A percentile compares a stretch with the other conserved stretches of the same genome.
These are phyloP conservation scores for Sporisorium exsertum DNA, from an alignment of 1,284 basidiomycete genomes.

Conservation along the genomic window DNA sequence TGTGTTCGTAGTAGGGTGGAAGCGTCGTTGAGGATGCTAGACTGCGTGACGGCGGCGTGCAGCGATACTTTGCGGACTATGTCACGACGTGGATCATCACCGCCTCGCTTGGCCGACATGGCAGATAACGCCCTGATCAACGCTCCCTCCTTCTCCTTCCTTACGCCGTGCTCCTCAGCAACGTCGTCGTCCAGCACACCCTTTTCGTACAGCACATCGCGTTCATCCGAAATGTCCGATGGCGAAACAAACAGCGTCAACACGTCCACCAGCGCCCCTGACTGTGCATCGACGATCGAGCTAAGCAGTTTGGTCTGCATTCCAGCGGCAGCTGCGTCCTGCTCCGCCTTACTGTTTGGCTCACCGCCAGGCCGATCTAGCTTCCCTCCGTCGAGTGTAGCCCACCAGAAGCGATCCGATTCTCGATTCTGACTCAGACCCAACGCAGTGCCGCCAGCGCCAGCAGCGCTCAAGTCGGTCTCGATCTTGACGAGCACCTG, in stretches of 20 bases:
- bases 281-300: slow-evolving; percentile 28
- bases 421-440: slow-evolving; percentile 6
- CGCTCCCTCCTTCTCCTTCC: neutral
- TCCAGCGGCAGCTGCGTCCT: neutral
- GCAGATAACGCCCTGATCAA: slow-evolving; percentile 20
- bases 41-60: slow-evolving; percentile 31
- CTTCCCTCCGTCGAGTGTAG: slow-evolving; percentile 17
- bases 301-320: slow-evolving; percentile 24
- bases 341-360: slow-evolving; percentile 10
- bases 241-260: slow-evolving; percentile 45
- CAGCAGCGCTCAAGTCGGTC: slow-evolving; percentile 4
- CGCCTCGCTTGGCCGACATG: slow-evolving; percentile 32
- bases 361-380: neutral
- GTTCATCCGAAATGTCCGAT: slow-evolving; percentile 36
- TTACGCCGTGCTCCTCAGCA: neutral
- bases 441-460: neutral
- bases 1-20: slow-evolving; percentile 8
- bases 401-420: slow-evolving; percentile 40
- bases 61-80: slow-evolving; percentile 38
- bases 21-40: slow-evolving; percentile 23
- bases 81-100: slow-evolving; percentile 15
- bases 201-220: slow-evolving; percentile 34
- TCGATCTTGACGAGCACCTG: slow-evolving; percentile 28
- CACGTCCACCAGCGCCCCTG: slow-evolving; percentile 37
- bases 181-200: neutral